phyloP scores from a whole-genome alignment of 495 filamentous ascomycete species.

The Aspergillus cristatus region DNA sequence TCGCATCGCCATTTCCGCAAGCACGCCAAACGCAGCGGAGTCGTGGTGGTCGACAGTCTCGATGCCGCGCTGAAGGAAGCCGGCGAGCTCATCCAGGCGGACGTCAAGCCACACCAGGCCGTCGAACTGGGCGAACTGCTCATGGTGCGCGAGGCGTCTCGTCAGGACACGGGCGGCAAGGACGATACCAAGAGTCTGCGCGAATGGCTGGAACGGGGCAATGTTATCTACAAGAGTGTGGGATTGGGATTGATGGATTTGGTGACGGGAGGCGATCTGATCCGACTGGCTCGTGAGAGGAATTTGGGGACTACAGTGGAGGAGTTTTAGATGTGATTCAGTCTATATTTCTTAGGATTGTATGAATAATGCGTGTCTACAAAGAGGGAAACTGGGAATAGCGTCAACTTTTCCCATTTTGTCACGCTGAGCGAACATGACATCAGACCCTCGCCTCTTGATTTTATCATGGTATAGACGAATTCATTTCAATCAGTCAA shows the following conservation, averaged over 20 bases:
- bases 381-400: too few species aligned
- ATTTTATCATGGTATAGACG: neutral
- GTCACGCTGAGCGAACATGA: neutral
- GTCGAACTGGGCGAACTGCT: slow-evolving; percentile 82
- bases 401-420: too few species aligned
- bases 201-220: slow-evolving; percentile 68
- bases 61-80: slow-evolving; percentile 75
- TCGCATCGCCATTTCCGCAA: slow-evolving; percentile 56
- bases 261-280: slow-evolving; percentile 64
- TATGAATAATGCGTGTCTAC: too few species aligned
- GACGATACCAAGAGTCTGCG: slow-evolving; percentile 47
- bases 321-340: slow-evolving; percentile 27
- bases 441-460: neutral
- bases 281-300: slow-evolving; percentile 62
- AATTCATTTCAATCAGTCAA: too few species aligned
- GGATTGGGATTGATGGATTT: slow-evolving; percentile 41
- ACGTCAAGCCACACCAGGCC: slow-evolving; percentile 57
- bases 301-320: slow-evolving; percentile 64
- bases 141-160: slow-evolving; percentile 51
- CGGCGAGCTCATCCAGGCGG: slow-evolving; percentile 79
- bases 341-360: neutral
- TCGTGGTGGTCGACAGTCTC: slow-evolving; percentile 74
- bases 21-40: slow-evolving; percentile 61
- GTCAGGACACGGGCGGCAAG: slow-evolving; percentile 20
- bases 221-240: slow-evolving; percentile 52